Conservation (phyloP, 2,329 filamentous ascomycete genomes). For the Fusarium sambucinum region DNA sequence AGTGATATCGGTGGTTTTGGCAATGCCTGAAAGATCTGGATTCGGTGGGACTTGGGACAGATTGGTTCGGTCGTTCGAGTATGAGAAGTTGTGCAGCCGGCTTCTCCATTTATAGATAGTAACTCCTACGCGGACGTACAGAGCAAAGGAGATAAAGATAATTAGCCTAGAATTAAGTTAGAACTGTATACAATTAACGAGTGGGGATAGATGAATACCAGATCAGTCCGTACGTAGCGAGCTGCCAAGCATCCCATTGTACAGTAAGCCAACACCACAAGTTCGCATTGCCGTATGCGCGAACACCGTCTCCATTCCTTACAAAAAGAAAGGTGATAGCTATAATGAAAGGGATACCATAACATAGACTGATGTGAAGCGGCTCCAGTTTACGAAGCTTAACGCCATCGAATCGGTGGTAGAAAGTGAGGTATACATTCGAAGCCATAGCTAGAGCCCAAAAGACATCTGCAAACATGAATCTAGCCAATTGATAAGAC, state of each 20-base stretch:
- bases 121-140: slow-evolving; percentile 2
- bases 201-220: slow-evolving; percentile 3
- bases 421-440: slow-evolving; percentile 22
- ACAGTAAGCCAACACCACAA: slow-evolving; percentile 25
- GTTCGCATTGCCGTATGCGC: slow-evolving; percentile 13
- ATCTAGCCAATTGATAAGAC: not conserved
- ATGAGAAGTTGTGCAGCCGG: slow-evolving; percentile 5
- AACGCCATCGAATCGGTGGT: slow-evolving; percentile 2
- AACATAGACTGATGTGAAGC: slow-evolving; percentile 7
- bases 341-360: slow-evolving; percentile 14
- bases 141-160: not conserved
- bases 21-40: not conserved
- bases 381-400: slow-evolving; percentile 11
- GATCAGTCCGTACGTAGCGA: slow-evolving; percentile 21
- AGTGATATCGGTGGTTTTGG: slow-evolving; percentile 15
- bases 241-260: slow-evolving; percentile 26
- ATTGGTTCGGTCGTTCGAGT: slow-evolving; percentile 11
- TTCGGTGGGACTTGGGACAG: not conserved
- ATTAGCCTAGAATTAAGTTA: slow-evolving; percentile 11
- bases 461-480: slow-evolving; percentile 27
- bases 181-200: not conserved
- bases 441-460: slow-evolving; percentile 18
- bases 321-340: slow-evolving; percentile 5
- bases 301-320: not conserved
- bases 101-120: slow-evolving; percentile 22